Evolutionary conservation across 495 filamentous ascomycete genomes (phyloP), one percentile per base, ranked within the genome.

Genomic region (Peziza echinospora): DNA sequence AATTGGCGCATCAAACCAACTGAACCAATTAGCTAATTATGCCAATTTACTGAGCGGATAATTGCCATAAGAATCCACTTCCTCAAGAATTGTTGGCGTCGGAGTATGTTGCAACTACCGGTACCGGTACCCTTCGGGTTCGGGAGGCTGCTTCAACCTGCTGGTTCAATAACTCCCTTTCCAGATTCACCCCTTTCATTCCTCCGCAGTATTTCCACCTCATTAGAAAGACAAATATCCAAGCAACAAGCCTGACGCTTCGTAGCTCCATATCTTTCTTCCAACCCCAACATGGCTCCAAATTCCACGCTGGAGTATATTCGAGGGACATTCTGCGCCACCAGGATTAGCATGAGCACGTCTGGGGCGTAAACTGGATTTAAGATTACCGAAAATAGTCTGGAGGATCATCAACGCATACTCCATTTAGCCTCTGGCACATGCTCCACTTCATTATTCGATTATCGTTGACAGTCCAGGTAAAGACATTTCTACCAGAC

Each of bases 401-500:
- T 17, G 30, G 30, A 37, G 19, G 13, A 37, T 37, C 30, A 37
- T 37, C 30, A 3, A 37, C 30, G 19, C 30, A 78, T 69, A 37
- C 30, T 17, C 30, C 30, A 37, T 37, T 17, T 13, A 41, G 71
- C 64, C 80, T 37, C 13, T 37, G 30, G 6, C 30, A 37, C 19
- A 37, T 37, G 19, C 30, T 37, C 30, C 81, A 87, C 53, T 72
- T 65, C 84, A 93, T 93, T 57, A 71, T 65, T 10, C 62, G 59
- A 45, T 71, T 69, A 3, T 77, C 72, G 52, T 94, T 91, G 19
- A 92, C 81, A 0, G 87, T 93, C 86, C 86, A 96, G 1, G 73
- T 65, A 54, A 74, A 80, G 6, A 93, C 61, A 10, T 68, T 66
- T 17, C 79, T 71, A 16, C 65, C 64, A 5, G 64, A 60, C 45